These are phyloP conservation scores for Gloeophyllum trabeum DNA, from an alignment of 768 basidiomycete genomes.

Conservation along the genomic window DNA sequence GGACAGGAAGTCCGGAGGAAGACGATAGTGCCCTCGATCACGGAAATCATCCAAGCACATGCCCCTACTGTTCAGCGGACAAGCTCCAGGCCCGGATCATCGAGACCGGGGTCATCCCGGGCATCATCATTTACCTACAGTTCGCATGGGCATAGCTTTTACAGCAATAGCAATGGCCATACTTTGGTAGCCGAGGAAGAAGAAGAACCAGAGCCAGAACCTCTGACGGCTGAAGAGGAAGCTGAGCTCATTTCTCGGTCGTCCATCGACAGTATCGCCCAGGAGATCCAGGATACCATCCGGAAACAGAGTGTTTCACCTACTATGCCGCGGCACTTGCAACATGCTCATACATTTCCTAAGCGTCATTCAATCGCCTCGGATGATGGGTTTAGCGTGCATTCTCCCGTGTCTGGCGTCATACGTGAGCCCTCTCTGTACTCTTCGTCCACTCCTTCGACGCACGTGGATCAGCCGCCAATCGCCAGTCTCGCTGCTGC, in stretches of 20 bases:
- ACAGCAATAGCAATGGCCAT: conserved; percentile 26
- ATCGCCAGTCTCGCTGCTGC: conserved; percentile 17
- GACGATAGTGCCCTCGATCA: conserved; percentile 66
- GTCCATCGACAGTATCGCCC: conserved; percentile 79
- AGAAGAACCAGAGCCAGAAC: conserved; percentile 37
- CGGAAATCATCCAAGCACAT: conserved; percentile 78
- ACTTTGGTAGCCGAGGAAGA: conserved; percentile 35
- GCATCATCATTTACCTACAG: conserved; percentile 38
- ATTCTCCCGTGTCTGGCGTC: conserved; percentile 9
- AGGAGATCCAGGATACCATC: conserved; percentile 66
- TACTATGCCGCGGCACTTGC: conserved; percentile 21
- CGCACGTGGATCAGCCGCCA: conserved; percentile 32
- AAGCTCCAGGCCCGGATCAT: conserved; percentile 36
- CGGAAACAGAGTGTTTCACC: conserved; percentile 37
- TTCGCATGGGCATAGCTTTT: too few species aligned
- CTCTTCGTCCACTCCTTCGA: conserved; percentile 22
- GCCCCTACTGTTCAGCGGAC: conserved; percentile 47
- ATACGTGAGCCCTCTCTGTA: conserved; percentile 17
- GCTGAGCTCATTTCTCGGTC: conserved; percentile 64
- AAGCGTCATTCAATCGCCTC: conserved; percentile 10
- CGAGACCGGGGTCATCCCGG: conserved; percentile 25
- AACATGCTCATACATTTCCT: conserved; percentile 15
- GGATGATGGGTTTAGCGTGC: conserved; percentile 4
- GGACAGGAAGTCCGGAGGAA: conserved; percentile 20
- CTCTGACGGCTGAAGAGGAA: conserved; percentile 42